phyloP scores from a whole-genome alignment of 2,329 filamentous ascomycete genomes.

The Cryphonectria radicalis region DNA sequence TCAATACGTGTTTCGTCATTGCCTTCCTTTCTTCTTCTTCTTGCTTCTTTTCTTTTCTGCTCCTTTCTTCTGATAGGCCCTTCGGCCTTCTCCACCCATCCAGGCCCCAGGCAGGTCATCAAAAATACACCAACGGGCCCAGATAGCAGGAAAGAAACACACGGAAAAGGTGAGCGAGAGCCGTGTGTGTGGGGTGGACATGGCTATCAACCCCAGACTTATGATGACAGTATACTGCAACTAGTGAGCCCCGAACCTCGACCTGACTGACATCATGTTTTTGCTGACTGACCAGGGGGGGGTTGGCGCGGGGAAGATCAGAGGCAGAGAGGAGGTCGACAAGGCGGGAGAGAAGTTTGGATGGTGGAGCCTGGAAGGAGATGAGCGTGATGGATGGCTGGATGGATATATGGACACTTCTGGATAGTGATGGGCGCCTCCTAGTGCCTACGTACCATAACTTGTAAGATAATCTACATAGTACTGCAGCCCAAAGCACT shows the following conservation, averaged over 20 bases:
- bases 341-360: neutral
- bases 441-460: neutral
- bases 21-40: neutral
- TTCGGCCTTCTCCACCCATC: neutral
- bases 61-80: neutral
- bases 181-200: neutral
- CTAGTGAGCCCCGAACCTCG: neutral
- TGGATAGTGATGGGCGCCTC: neutral
- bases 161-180: neutral
- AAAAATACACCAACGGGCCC: neutral
- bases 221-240: neutral
- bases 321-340: neutral
- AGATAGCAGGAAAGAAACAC: neutral
- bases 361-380: neutral
- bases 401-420: neutral
- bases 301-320: neutral
- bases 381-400: neutral
- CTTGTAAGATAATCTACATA: neutral
- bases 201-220: neutral
- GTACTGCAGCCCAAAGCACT: neutral
- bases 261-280: neutral
- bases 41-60: neutral
- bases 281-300: neutral
- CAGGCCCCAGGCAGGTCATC: neutral
- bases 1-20: neutral